These are phyloP conservation scores for Apophysomyces ossiformis DNA, from an alignment of 371 early-diverging fungal genomes.

Conservation along the genomic window DNA sequence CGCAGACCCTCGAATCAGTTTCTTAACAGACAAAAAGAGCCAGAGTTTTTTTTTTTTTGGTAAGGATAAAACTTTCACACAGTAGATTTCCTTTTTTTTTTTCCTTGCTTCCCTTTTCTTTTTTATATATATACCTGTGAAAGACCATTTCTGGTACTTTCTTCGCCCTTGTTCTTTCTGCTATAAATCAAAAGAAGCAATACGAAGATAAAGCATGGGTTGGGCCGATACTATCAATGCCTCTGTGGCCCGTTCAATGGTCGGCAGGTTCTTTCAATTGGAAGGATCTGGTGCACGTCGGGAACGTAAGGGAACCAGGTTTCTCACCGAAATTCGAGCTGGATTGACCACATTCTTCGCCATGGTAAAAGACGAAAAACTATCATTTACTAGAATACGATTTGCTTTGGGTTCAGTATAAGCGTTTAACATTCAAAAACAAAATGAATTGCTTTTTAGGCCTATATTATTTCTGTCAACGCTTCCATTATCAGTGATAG, in stretches of 20 bases:
- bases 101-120: neutral
- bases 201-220: conserved; percentile 15
- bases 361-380: conserved; percentile 26
- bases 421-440: neutral
- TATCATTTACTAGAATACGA: too few relatives aligned
- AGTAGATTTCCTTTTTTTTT: neutral
- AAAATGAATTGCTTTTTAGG: conserved; percentile 13
- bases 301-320: conserved; percentile 60
- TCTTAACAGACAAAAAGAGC: neutral
- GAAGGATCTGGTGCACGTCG: conserved; percentile 62
- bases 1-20: neutral
- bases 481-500: conserved; percentile 77
- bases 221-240: conserved; percentile 52
- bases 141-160: too few relatives aligned
- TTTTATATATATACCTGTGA: too few relatives aligned
- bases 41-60: too few relatives aligned
- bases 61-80: too few relatives aligned
- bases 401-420: too few relatives aligned
- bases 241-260: conserved; percentile 54
- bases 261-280: conserved; percentile 70
- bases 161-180: too few relatives aligned
- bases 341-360: conserved; percentile 58
- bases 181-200: too few relatives aligned
- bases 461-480: conserved; percentile 61
- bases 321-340: conserved; percentile 72